Base-by-base conservation (phyloP, 2,329 filamentous ascomycete species). In the Verticillium zaregamsianum region DNA sequence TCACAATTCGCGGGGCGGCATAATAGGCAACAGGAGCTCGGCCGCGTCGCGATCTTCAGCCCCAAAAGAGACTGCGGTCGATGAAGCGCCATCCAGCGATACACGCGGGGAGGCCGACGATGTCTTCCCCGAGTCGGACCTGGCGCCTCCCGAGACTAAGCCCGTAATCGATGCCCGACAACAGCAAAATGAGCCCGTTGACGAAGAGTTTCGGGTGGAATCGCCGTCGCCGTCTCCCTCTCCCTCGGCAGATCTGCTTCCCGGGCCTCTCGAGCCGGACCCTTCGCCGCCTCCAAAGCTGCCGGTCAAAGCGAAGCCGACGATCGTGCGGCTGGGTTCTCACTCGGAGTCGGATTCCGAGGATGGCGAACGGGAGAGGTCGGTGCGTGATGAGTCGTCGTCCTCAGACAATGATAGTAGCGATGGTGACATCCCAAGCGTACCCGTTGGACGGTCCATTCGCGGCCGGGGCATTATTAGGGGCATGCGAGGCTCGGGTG, bases 241-340 rank as follows among this genome's bases (percentile, higher is more conserved):
- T 15, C 61, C 64, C 14, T 63, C 60, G 17, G 57, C 20, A 1
- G 59, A 64, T 32, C 59, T 56, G 8, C 20, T 52, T 14, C 45
- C 45, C 3, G 45, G 45, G 11, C 62, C 62, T 23, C 57, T 55
- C 55, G 31, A 61, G 40, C 49, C 52, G 14, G 40, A 56, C 55
- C 45, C 58, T 14, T 57, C 55, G 17, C 55, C 55, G 14, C 59
- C 33, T 12, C 62, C 59, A 7, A 23, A 14, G 33, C 61, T 25
- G 6, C 40, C 52, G 2, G 55, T 15, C 25, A 61, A 62, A 4
- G 23, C n/a, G 12, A 58, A 61, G 1, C 63, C 58, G 2, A 66
- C 64, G 2, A 20, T 66, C 2, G 64, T 66, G 11, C 57, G 63
- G 12, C 60, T 66, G 5, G 64, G 64, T n/a, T 59, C 59, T 11